Base-by-base conservation (phyloP, 305 asterid genomes). In the Lippia alba region DNA sequence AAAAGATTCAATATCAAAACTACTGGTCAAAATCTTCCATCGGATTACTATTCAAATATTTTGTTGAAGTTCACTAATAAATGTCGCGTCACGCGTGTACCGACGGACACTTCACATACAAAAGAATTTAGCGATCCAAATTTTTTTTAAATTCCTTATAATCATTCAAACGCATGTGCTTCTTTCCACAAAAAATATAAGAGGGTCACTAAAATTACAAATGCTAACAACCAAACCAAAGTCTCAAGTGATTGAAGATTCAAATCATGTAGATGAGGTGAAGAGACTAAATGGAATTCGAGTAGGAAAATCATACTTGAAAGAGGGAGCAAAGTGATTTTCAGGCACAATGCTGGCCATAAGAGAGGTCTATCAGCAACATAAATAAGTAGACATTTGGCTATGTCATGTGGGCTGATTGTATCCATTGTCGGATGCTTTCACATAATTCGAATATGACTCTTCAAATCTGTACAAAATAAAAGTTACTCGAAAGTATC, bases 231-330 rank as follows among this genome's bases (percentile, higher is more conserved):
- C n/a, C 49, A 14, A 51, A 56, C 15, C 56, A 41, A 41, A 19
- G 3, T 30, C 49, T n/a, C 45, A 19, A 69, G 8, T 24, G 30
- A 55, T 60, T 60, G 11, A 36, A 16, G 64, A 33, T 11, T 58
- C 45, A 34, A 8, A 6, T 39, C 18, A 41, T 61, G 54, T 34
- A 40, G 34, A 40, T 60, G 50, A 41, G 20, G 34, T 12, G 56
- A 33, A 58, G 9, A 16, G 40, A 18, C 18, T 11, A 17, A 44
- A 39, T 48, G 75, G 68, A 60, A 70, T 60, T 61, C 75, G 45
- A 70, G 40, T 60, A 61, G 75, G 75, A 70, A 24, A 70, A 49
- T 33, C 66, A 69, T 44, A 66, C 36, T 56, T 40, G 45, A 7
- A 9, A 33, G 4, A 24, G 41, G 20, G 6, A 17, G 24, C 56